These are phyloP conservation scores for Capronia americana DNA, from an alignment of 2,329 filamentous ascomycete species.

Conservation along the genomic window DNA sequence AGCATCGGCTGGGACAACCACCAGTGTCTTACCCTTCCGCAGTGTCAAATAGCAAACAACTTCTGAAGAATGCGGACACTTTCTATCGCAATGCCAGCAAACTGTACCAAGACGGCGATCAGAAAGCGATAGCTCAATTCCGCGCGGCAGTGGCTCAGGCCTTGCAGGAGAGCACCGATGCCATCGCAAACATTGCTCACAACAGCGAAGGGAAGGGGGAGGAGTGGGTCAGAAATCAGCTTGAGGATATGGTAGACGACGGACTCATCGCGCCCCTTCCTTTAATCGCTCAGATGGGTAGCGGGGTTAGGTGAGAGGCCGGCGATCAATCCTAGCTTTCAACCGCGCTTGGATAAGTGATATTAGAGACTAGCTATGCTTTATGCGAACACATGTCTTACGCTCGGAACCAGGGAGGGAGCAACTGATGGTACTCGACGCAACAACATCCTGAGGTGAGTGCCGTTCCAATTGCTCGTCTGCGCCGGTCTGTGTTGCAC, in stretches of 20 bases:
- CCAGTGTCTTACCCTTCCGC: conserved; percentile 53
- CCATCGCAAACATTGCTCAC: conserved; percentile 6
- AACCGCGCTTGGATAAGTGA: not conserved
- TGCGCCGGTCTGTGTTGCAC: not conserved
- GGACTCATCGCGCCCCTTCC: conserved; percentile 26
- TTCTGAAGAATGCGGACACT: conserved; percentile 63
- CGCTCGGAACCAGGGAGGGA: not conserved
- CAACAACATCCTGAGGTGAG: not conserved
- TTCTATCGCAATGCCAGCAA: conserved; percentile 62
- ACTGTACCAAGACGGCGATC: conserved; percentile 42
- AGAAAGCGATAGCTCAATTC: conserved; percentile 31
- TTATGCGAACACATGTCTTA: not conserved
- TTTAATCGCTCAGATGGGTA: not conserved
- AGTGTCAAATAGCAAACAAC: conserved; percentile 52
- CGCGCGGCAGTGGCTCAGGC: conserved; percentile 23
- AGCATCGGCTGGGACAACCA: conserved; percentile 58
- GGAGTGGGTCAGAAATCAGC: conserved; percentile 33
- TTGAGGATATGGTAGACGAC: conserved; percentile 39
- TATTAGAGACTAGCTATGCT: not conserved
- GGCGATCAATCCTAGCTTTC: not conserved
- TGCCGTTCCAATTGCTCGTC: too few species aligned
- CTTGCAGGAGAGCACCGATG: conserved; percentile 17
- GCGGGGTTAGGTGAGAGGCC: not conserved
- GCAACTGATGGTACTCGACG: not conserved
- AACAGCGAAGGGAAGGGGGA: conserved; percentile 12